Evolutionary conservation across 306 rosid genomes (phyloP).

Genomic region (Vigna nakashimae): DNA sequence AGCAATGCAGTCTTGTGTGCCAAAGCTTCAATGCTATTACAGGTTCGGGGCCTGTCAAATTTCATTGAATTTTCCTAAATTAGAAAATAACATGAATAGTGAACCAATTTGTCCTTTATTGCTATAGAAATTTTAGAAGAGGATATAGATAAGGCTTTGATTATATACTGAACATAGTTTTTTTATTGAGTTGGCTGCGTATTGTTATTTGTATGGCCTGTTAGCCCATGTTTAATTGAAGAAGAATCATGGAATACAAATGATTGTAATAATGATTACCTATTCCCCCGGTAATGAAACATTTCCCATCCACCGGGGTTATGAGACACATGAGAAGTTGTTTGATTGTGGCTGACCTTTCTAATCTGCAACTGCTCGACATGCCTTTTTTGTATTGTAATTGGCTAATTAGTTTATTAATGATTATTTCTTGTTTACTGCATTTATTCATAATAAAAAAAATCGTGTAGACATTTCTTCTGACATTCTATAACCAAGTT

Average conservation of each 20-base stretch:
- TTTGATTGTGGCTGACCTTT: constrained; percentile 17
- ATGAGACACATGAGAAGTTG: not conserved
- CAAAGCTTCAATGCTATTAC: constrained; percentile 96
- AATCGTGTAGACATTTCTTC: not conserved
- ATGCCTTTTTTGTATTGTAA: not conserved
- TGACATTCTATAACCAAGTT: not conserved
- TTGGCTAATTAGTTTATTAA: not conserved
- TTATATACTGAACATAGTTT: not conserved
- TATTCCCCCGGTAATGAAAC: constrained; percentile 8
- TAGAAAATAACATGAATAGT: not conserved
- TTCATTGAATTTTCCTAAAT: not conserved
- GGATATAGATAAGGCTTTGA: not conserved
- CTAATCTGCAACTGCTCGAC: not conserved
- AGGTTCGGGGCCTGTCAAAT: constrained; percentile 60
- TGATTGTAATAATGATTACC: not conserved
- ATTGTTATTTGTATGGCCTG: constrained; percentile 7
- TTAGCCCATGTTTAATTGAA: not conserved
- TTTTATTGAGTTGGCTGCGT: not conserved
- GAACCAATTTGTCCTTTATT: not conserved
- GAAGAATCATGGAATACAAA: constrained; percentile 2
- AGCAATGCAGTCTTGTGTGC: constrained; percentile 95
- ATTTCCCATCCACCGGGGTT: not conserved
- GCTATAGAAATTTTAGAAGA: not conserved
- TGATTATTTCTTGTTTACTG: not conserved
- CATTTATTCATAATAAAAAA: not conserved